Evolutionary conservation across 2,329 filamentous ascomycete genomes (phyloP).

Genomic region (Acephala macrosclerotiorum): DNA sequence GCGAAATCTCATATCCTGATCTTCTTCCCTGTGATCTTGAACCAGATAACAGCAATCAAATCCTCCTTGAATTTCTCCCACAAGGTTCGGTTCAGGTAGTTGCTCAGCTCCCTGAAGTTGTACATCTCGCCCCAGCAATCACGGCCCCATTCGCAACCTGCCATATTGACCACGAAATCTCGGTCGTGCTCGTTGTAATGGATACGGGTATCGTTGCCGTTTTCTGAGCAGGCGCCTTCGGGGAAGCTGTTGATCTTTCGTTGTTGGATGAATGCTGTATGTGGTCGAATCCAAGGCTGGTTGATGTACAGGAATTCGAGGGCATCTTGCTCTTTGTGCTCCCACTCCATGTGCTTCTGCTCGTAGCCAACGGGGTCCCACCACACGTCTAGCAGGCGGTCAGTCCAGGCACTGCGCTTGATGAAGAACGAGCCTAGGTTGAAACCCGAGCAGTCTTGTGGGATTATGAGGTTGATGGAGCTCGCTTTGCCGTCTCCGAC

Average conservation of each 20-base stretch:
- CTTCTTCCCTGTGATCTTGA: constrained; percentile 65
- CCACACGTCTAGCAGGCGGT: constrained; percentile 92
- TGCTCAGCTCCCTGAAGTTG: constrained; percentile 89
- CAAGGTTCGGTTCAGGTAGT: constrained; percentile 81
- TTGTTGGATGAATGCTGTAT: constrained; percentile 88
- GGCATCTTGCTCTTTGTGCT: constrained; percentile 97
- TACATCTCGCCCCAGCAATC: constrained; percentile 99
- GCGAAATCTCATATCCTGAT: constrained; percentile 38
- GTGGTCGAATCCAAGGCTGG: constrained; percentile 91
- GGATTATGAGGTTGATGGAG: constrained; percentile 86
- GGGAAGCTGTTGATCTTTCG: constrained; percentile 96
- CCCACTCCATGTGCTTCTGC: constrained; percentile 99
- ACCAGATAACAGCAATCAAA: constrained; percentile 65
- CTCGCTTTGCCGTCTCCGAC: constrained; percentile 78
- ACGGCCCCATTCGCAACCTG: constrained; percentile 93
- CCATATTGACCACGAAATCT: constrained; percentile 98
- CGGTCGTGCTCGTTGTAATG: constrained; percentile 88
- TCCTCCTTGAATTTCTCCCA: constrained; percentile 83
- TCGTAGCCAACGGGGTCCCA: constrained; percentile 98
- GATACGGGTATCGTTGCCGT: constrained; percentile 75
- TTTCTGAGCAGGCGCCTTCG: constrained; percentile 83
- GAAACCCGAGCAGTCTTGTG: constrained; percentile 95
- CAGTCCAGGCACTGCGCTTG: constrained; percentile 84
- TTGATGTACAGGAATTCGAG: constrained; percentile 90
- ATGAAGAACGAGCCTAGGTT: constrained; percentile 97